Conservation (phyloP, 306 rosid species). For the Prunus mira region DNA sequence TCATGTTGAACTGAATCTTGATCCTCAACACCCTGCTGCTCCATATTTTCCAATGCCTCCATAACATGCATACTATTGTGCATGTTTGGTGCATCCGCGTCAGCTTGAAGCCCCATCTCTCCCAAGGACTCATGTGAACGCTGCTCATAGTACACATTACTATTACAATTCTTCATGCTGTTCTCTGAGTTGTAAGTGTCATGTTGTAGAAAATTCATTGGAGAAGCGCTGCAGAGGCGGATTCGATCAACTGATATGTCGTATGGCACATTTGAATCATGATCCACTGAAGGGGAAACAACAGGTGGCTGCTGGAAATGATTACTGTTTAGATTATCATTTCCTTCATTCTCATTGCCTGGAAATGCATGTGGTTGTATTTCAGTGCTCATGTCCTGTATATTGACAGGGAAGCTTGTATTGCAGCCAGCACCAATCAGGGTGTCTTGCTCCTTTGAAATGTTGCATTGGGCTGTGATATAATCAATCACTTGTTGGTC, state of each 20-base stretch:
- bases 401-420: constrained; percentile 1
- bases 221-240: constrained; percentile 44
- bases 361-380: constrained; percentile 40
- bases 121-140: constrained; percentile 47
- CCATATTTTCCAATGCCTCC: constrained; percentile 44
- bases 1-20: constrained; percentile 48
- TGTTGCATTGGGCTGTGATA: constrained; percentile 52
- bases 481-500: constrained; percentile 69
- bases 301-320: constrained; percentile 24
- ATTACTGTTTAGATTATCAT: constrained; percentile 27
- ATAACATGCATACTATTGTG: constrained; percentile 20
- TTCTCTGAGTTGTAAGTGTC: constrained; percentile 42
- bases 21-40: constrained; percentile 44
- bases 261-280: constrained; percentile 34
- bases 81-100: constrained; percentile 21
- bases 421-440: constrained; percentile 28
- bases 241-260: constrained; percentile 42
- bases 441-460: constrained; percentile 43
- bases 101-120: constrained; percentile 33
- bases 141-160: not conserved
- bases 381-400: constrained; percentile 28
- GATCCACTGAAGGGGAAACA: constrained; percentile 33
- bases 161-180: constrained; percentile 24
- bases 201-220: constrained; percentile 65
- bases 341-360: constrained; percentile 37